Evolutionary conservation across 768 basidiomycete species (phyloP).

Genomic region (Cystobasidium tubakii): DNA sequence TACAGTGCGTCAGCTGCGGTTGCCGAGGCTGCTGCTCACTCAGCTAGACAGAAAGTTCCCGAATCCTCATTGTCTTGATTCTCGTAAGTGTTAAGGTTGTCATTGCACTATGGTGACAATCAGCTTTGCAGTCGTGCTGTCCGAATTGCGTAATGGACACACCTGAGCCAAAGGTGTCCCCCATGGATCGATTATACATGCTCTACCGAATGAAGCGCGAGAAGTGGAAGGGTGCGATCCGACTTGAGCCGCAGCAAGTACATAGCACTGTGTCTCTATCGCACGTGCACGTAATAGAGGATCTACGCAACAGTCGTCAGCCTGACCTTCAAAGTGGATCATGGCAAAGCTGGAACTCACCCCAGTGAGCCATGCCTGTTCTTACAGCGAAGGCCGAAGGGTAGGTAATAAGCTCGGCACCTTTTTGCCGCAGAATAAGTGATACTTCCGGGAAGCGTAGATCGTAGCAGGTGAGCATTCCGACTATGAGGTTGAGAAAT

Average conservation of each 20-base stretch:
- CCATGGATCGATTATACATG: slow-evolving; percentile 45
- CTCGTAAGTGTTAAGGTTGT: slow-evolving; percentile 7
- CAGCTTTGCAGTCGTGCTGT: neutral
- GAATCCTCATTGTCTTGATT: slow-evolving; percentile 36
- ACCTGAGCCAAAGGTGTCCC: slow-evolving; percentile 41
- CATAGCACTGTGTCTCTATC: slow-evolving; percentile 46
- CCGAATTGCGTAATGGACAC: neutral
- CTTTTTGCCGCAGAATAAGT: slow-evolving; percentile 37
- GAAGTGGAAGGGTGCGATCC: slow-evolving; percentile 34
- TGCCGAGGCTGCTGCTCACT: neutral
- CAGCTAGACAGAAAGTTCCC: slow-evolving; percentile 38
- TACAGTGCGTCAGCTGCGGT: too few species aligned
- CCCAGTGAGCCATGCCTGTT: slow-evolving; percentile 46
- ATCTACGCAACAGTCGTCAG: neutral
- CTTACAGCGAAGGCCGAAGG: slow-evolving; percentile 42
- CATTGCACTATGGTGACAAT: neutral
- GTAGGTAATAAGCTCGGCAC: slow-evolving; percentile 43
- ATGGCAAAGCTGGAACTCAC: slow-evolving; percentile 3
- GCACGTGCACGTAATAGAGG: slow-evolving; percentile 44
- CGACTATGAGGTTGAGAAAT: slow-evolving; percentile 37
- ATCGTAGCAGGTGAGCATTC: slow-evolving; percentile 46
- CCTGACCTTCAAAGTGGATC: neutral
- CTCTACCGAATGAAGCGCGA: slow-evolving; percentile 40
- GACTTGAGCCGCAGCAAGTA: slow-evolving; percentile 44
- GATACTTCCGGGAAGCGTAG: slow-evolving; percentile 44